These are phyloP conservation scores for Anisodus acutangulus DNA, from an alignment of 257 asterid genomes.

Conservation along the genomic window DNA sequence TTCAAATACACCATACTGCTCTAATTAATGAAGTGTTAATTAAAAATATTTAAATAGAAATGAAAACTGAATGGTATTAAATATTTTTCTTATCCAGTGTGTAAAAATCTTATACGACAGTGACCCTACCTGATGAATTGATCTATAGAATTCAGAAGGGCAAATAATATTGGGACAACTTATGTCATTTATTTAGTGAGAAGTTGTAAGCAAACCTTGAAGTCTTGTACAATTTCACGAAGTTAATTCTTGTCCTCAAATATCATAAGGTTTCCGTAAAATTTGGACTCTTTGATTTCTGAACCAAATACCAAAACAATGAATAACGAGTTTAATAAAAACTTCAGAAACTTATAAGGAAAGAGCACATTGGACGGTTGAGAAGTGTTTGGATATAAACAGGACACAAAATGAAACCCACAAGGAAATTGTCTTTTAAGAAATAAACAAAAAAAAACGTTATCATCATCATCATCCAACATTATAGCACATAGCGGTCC, in stretches of 20 bases:
- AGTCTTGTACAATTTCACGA: neutral
- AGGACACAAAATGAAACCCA: conserved; percentile 45
- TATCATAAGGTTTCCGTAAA: conserved; percentile 17
- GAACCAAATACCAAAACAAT: neutral
- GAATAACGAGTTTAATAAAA: neutral
- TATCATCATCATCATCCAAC: conserved; percentile 40
- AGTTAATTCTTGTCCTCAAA: conserved; percentile 13
- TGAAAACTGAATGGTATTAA: too few species aligned
- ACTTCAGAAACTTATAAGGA: neutral
- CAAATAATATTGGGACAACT: conserved; percentile 1
- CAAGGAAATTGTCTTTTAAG: conserved; percentile 43
- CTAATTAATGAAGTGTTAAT: too few species aligned
- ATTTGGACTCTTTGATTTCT: conserved; percentile 17
- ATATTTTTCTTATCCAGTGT: neutral
- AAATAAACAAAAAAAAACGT: conserved; percentile 41
- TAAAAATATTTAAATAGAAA: too few species aligned
- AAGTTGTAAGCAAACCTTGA: neutral
- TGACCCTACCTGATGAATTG: neutral
- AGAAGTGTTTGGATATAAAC: conserved; percentile 35
- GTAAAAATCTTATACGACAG: neutral
- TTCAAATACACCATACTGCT: too few species aligned
- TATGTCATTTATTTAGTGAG: neutral
- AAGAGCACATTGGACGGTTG: conserved; percentile 59
- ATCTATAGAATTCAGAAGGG: neutral
- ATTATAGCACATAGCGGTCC: conserved; percentile 34